Conservation (phyloP, 2,329 filamentous ascomycete species). For the Pestalotiopsis sp. region DNA sequence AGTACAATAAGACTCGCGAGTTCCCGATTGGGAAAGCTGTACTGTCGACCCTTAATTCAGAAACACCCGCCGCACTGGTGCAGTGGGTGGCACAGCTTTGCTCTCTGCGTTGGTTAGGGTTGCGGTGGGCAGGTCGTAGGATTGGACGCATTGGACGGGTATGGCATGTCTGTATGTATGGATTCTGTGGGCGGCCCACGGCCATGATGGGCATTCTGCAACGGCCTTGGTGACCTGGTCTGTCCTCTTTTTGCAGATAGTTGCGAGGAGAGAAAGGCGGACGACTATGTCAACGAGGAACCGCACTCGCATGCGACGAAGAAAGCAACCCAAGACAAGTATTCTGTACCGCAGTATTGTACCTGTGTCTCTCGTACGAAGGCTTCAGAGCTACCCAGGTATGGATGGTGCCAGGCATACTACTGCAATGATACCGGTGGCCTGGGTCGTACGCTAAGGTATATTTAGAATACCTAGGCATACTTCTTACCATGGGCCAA, state of each 20-base stretch:
- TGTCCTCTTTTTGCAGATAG: background rate
- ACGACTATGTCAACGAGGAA: background rate
- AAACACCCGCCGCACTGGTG: background rate
- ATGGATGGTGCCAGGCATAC: background rate
- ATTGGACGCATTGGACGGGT: background rate
- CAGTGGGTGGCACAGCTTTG: conserved; percentile 3
- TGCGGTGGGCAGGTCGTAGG: background rate
- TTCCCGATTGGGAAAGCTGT: conserved; percentile 13
- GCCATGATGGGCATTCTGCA: background rate
- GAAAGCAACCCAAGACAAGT: background rate
- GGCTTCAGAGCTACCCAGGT: background rate
- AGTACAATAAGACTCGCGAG: conserved; percentile 13
- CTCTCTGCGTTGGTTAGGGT: background rate
- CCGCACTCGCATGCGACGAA: background rate
- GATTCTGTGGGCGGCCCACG: background rate
- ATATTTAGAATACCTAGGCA: conserved; percentile 10
- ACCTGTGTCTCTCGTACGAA: background rate
- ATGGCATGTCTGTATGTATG: background rate
- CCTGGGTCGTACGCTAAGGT: conserved; percentile 7
- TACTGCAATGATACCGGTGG: conserved; percentile 10
- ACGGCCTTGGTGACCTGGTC: background rate
- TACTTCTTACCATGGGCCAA: background rate
- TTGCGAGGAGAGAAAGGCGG: background rate
- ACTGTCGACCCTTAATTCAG: conserved; percentile 7
- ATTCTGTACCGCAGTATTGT: background rate